Base-by-base conservation (phyloP, 1,284 basidiomycete genomes). In the Ganoderma sinense region DNA sequence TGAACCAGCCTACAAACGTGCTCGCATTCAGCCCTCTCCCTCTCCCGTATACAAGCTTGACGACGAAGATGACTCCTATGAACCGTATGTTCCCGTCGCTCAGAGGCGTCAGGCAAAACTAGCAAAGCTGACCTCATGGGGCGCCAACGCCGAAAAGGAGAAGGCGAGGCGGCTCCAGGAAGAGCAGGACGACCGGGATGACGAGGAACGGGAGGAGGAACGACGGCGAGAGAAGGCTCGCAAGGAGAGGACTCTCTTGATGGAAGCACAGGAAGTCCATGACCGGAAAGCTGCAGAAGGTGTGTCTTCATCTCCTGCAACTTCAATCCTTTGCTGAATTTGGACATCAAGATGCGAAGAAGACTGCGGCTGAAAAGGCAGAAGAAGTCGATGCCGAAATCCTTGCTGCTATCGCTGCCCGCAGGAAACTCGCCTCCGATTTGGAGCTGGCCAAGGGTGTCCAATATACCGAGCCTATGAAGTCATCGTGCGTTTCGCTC, bases 261-360 rank as follows among this genome's bases (percentile, higher is more conserved):
- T 96, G 77, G 95, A 97, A 78, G 97, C 97, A 0, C 96, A 97
- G 81, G 96, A 98, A 78, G 96, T 98, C 31, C 95, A 97, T 79
- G 87, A 87, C 41, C 86, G 86, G 77, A 95, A 91, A 80, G 94
- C 93, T 14, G 85, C 85, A 64, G 94, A 97, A 84, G 94, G 96
- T 96, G 69, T 40, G 86, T 82, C 26, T 62, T 51, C 18, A 20
- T 59, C 31, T 23, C 36, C 41, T 41, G 45, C 13, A 65, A 45
- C 36, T 58, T 31, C 16, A 51, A 56, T 39, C 65, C 53, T 64
- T 51, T 31, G 31, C 66, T 75, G 43, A 75, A 43, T 29, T 14
- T 31, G 7, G 62, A 20, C 29, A 43, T 29, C 41, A 41, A 97
- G 96, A 97, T 82, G 89, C 95, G 1, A 88, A 91, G 79, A 98